Base-by-base conservation (phyloP, 2,329 filamentous ascomycete genomes). In the Dothistroma pini region DNA sequence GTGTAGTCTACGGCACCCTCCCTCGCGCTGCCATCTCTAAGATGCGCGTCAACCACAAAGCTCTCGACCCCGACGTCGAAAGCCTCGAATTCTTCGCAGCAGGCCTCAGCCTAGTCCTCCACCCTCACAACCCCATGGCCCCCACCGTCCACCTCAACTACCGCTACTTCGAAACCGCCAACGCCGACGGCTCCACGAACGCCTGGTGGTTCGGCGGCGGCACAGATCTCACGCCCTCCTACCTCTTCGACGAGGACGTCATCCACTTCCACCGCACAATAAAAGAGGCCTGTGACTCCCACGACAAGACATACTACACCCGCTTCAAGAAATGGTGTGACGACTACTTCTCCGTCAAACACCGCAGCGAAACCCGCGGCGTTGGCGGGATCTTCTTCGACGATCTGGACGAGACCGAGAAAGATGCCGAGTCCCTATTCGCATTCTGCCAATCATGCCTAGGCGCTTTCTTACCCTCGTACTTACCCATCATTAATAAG, bases 121-220 rank as follows among this genome's bases (percentile, higher is more conserved):
- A 99, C 76, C 95, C 95, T 1, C 84, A 86, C 70, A 99, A 99
- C 77, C 95, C 95, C 53, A 96, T 96, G 89, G 93, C 93, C 8
- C 95, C 95, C 0, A 99, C 95, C 0, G 95, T 99, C 19, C 95
- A 99, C 76, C 83, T 99, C 69, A 99, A 99, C 81, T 97, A 97
- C 81, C 87, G 95, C 60, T 99, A 99, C 79, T 99, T 99, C 73
- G 95, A 99, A 80, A 99, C 95, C 1, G 89, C 90, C 63, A 89
- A 93, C 70, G 85, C 89, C 9, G 89, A 93, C 69, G 91, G 90
- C 49, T 89, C 83, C 67, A 88, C 83, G 56, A 91, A 93, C 66
- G 89, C 92, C 8, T 99, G 95, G 93, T 99, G 95, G 95, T 99
- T 96, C 71, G 95, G 95, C 66, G 95, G 95, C 55, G 95, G 95